phyloP scores from a whole-genome alignment of 805 yeast genomes.

The Maudiozyma serrabonitensis region DNA sequence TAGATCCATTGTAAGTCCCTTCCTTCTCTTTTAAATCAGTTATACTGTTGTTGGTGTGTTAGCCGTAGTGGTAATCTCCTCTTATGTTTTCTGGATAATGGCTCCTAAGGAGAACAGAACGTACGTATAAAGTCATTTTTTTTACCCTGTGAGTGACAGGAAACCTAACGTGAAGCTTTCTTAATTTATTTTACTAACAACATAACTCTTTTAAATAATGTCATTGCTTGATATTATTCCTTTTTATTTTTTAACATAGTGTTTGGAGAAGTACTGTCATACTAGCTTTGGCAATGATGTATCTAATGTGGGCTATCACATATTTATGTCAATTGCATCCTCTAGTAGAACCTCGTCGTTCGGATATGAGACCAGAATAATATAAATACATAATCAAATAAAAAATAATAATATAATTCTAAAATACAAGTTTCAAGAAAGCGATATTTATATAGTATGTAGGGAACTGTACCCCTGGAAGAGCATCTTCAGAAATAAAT shows the following conservation, averaged over 20 bases:
- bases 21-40: constrained; percentile 18
- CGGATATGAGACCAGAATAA: constrained; percentile 79
- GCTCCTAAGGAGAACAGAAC: constrained; percentile 79
- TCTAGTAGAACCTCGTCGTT: constrained; percentile 78
- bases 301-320: constrained; percentile 87
- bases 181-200: neutral
- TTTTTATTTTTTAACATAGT: constrained; percentile 17
- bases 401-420: neutral
- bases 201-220: neutral
- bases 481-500: neutral
- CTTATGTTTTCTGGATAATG: constrained; percentile 67
- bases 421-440: neutral
- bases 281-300: constrained; percentile 66
- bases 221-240: neutral
- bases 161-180: no score
- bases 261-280: constrained; percentile 67
- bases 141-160: no score
- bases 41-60: constrained; percentile 64
- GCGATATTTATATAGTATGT: neutral
- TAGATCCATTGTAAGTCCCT: neutral
- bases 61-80: constrained; percentile 44
- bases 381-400: constrained; percentile 13
- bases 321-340: constrained; percentile 83
- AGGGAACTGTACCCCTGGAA: neutral
- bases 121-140: constrained; percentile 30